Conservation (phyloP, 1,284 basidiomycete species). For the Ustilago shanxiensis region DNA sequence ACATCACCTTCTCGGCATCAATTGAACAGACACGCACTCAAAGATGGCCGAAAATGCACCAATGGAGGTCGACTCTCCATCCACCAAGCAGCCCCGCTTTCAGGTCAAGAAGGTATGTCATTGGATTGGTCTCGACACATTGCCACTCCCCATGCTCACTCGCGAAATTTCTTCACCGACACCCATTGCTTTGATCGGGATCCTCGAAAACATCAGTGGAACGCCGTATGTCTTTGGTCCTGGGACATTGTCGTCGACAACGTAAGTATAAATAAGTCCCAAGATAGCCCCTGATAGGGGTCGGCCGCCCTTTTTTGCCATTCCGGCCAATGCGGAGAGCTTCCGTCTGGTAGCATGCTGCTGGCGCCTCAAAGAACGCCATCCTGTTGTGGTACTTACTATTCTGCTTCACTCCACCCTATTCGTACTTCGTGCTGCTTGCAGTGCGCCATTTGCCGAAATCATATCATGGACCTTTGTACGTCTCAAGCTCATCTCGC, state of each 20-base stretch:
- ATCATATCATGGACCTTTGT: conserved; percentile 70
- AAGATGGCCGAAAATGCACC: conserved; percentile 46
- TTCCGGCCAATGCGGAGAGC: not conserved
- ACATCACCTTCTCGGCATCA: conserved; percentile 5
- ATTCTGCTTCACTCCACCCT: not conserved
- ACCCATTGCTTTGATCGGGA: not conserved
- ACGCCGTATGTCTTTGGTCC: conserved; percentile 68
- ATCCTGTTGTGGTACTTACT: not conserved
- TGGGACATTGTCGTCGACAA: conserved; percentile 70
- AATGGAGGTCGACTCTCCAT: conserved; percentile 61
- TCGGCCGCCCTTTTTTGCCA: not conserved
- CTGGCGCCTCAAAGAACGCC: not conserved
- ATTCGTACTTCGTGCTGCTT: not conserved
- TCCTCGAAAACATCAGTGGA: conserved; percentile 59
- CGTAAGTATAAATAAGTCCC: conserved; percentile 42
- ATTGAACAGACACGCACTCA: not conserved
- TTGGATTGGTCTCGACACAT: not conserved
- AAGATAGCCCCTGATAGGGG: not conserved
- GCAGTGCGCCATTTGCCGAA: conserved; percentile 70
- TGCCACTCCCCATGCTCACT: conserved; percentile 4
- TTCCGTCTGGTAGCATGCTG: not conserved
- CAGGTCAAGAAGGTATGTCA: conserved; percentile 68
- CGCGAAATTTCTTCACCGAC: not conserved
- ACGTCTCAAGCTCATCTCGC: conserved; percentile 15
- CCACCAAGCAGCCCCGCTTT: conserved; percentile 63